Conservation (phyloP, 1,139 yeast genomes). For the Yamadazyma triangularis region DNA sequence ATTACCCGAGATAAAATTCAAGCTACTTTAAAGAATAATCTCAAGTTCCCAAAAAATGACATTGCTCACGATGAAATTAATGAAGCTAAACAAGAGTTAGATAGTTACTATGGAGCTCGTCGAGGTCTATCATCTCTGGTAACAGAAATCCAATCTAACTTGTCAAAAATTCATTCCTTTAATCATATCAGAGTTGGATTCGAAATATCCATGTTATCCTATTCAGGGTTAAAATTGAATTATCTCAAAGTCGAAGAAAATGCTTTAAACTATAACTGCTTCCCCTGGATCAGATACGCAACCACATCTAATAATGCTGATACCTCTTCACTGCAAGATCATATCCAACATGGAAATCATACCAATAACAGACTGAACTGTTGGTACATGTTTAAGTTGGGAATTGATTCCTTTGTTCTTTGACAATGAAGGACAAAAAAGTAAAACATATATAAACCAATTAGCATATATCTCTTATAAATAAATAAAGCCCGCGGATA, state of each 20-base stretch:
- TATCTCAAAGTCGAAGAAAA: slow-evolving; percentile 38
- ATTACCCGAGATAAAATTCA: slow-evolving; percentile 8
- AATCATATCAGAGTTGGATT: slow-evolving; percentile 30
- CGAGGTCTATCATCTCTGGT: slow-evolving; percentile 29
- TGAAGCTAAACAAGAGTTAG: slow-evolving; percentile 28
- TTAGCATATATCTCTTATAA: too few relatives aligned
- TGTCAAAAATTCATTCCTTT: slow-evolving; percentile 11
- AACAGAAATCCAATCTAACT: slow-evolving; percentile 12
- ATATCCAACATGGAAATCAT: not conserved
- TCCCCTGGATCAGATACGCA: slow-evolving; percentile 46
- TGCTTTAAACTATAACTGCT: slow-evolving; percentile 39
- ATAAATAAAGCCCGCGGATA: too few relatives aligned
- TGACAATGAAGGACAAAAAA: too few relatives aligned
- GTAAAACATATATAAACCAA: too few relatives aligned
- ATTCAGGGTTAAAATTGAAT: slow-evolving; percentile 38
- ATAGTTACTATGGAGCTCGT: slow-evolving; percentile 40
- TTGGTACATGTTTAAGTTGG: slow-evolving; percentile 28
- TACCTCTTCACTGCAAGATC: slow-evolving; percentile 1
- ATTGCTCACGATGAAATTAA: too few relatives aligned
- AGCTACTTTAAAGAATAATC: slow-evolving; percentile 6
- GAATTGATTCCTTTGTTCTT: too few relatives aligned
- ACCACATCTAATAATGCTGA: slow-evolving; percentile 20
- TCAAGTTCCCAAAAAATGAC: slow-evolving; percentile 3
- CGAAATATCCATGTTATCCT: slow-evolving; percentile 39
- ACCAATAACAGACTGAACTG: slow-evolving; percentile 9